phyloP scores from a whole-genome alignment of 2,329 filamentous ascomycete genomes.

The Xylariaceae sp. region DNA sequence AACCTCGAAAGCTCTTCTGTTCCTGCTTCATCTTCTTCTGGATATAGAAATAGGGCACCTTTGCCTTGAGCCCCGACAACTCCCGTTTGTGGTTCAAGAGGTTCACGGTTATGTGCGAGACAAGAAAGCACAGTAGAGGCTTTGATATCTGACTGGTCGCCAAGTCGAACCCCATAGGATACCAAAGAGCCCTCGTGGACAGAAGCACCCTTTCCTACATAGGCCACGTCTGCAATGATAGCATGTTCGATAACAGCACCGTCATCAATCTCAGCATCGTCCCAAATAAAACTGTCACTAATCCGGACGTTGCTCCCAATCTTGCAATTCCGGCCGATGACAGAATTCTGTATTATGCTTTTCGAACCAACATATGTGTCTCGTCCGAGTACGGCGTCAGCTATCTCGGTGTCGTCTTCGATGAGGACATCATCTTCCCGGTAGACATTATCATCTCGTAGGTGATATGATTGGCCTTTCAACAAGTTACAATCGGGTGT shows the following conservation, averaged over 20 bases:
- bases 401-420: slow-evolving; percentile 73
- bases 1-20: slow-evolving; percentile 57
- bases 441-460: slow-evolving; percentile 73
- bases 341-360: slow-evolving; percentile 73
- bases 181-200: slow-evolving; percentile 78
- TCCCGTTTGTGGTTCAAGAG: slow-evolving; percentile 49
- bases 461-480: slow-evolving; percentile 76
- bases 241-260: slow-evolving; percentile 73
- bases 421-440: slow-evolving; percentile 80
- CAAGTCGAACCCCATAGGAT: slow-evolving; percentile 77
- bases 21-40: slow-evolving; percentile 57
- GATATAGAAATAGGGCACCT: slow-evolving; percentile 56
- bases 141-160: slow-evolving; percentile 61
- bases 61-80: slow-evolving; percentile 59
- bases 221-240: slow-evolving; percentile 76
- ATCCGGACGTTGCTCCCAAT: slow-evolving; percentile 87
- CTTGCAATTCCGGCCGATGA: slow-evolving; percentile 83
- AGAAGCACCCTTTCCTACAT: slow-evolving; percentile 73
- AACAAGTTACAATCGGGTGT: slow-evolving; percentile 89
- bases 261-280: slow-evolving; percentile 79
- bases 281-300: slow-evolving; percentile 86
- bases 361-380: slow-evolving; percentile 77
- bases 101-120: slow-evolving; percentile 47
- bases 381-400: slow-evolving; percentile 77
- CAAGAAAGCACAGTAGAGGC: slow-evolving; percentile 47